Conservation (phyloP, 1,284 basidiomycete species). For the Blastosporella zonata region DNA sequence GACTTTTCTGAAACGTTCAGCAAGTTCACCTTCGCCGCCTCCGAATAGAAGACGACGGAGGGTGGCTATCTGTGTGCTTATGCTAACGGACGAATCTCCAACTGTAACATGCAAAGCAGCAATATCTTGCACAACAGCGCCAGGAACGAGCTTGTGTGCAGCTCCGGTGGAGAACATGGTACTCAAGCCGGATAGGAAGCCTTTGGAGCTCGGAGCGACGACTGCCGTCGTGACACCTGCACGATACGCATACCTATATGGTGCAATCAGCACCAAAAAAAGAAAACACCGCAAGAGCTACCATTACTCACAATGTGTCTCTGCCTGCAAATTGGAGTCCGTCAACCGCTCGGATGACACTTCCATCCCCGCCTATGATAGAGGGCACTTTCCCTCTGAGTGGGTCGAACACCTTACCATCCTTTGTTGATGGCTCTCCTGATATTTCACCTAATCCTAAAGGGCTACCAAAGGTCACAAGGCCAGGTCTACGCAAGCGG, state of each 20-base stretch:
- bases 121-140: slow-evolving; percentile 68
- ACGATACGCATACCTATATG: slow-evolving; percentile 56
- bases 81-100: slow-evolving; percentile 43
- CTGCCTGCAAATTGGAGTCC: slow-evolving; percentile 70
- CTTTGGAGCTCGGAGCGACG: slow-evolving; percentile 54
- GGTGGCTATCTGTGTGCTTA: slow-evolving; percentile 69
- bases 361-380: slow-evolving; percentile 47
- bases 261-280: neutral
- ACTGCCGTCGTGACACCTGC: slow-evolving; percentile 64
- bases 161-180: slow-evolving; percentile 65
- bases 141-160: slow-evolving; percentile 56
- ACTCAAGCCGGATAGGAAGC: slow-evolving; percentile 67
- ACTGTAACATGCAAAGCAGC: slow-evolving; percentile 74
- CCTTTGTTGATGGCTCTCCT: slow-evolving; percentile 63
- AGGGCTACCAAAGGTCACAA: slow-evolving; percentile 58
- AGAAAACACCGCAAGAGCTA: neutral
- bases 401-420: slow-evolving; percentile 58
- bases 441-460: slow-evolving; percentile 62
- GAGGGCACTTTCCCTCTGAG: slow-evolving; percentile 39
- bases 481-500: slow-evolving; percentile 42
- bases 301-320: slow-evolving; percentile 58
- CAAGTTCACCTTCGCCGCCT: slow-evolving; percentile 39
- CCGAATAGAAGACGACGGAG: slow-evolving; percentile 55
- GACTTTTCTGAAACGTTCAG: slow-evolving; percentile 46
- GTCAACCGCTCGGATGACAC: slow-evolving; percentile 66